phyloP scores from a whole-genome alignment of 2,329 filamentous ascomycete species.

The Paraphoma chrysanthemicola region DNA sequence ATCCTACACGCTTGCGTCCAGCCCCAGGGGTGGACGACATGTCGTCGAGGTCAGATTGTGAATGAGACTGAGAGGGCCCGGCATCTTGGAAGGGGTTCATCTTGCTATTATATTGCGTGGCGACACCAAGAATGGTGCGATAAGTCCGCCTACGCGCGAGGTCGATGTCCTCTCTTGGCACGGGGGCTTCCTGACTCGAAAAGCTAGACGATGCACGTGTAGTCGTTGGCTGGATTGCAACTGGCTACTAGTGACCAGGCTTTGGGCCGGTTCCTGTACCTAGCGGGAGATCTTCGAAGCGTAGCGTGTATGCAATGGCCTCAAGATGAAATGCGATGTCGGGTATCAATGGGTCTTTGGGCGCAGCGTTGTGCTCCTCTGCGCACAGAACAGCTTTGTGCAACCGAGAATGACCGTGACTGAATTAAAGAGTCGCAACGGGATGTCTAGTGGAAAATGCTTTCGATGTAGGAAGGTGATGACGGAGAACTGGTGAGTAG shows the following conservation, averaged over 20 bases:
- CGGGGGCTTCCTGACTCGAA: slow-evolving; percentile 19
- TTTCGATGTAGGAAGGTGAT: not conserved
- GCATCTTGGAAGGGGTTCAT: slow-evolving; percentile 36
- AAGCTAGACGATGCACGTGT: slow-evolving; percentile 21
- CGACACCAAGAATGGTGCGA: not conserved
- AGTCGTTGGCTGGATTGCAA: slow-evolving; percentile 14
- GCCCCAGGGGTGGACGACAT: slow-evolving; percentile 36
- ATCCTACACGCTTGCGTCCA: slow-evolving; percentile 45
- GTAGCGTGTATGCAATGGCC: slow-evolving; percentile 22
- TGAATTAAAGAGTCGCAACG: not conserved
- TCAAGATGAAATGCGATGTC: slow-evolving; percentile 17
- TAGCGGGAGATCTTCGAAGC: slow-evolving; percentile 23
- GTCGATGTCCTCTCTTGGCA: slow-evolving; percentile 16
- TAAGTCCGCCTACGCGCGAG: slow-evolving; percentile 1
- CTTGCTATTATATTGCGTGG: slow-evolving; percentile 24
- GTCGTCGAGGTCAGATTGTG: slow-evolving; percentile 26
- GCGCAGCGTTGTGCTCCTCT: slow-evolving; percentile 3
- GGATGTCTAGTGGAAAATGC: not conserved
- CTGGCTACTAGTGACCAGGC: slow-evolving; percentile 16
- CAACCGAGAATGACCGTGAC: not conserved
- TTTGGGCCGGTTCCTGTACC: slow-evolving; percentile 18
- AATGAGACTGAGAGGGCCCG: slow-evolving; percentile 23
- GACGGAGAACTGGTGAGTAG: slow-evolving; percentile 5
- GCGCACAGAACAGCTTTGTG: not conserved
- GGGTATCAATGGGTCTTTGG: slow-evolving; percentile 26